phyloP scores from a whole-genome alignment of 805 yeast genomes.

The Candida lessepsii region DNA sequence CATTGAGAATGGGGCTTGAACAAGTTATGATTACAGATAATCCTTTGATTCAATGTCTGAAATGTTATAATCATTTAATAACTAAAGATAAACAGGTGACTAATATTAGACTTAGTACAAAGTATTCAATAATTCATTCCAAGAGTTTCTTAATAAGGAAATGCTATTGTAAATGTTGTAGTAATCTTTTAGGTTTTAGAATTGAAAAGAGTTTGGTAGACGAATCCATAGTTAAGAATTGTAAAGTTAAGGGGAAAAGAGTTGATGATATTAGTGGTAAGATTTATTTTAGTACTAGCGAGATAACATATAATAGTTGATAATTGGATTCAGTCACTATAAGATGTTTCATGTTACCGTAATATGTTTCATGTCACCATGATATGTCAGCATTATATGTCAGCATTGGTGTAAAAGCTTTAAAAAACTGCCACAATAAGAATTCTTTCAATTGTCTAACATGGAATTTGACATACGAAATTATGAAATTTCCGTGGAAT shows the following conservation, averaged over 20 bases:
- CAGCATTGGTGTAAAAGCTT: no score
- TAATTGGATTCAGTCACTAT: no score
- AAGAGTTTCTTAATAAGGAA: slow-evolving; percentile 9
- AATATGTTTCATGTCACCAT: no score
- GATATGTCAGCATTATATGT: no score
- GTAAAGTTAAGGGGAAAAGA: neutral
- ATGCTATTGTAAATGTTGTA: slow-evolving; percentile 14
- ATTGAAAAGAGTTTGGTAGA: slow-evolving; percentile 5
- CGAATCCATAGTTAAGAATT: neutral
- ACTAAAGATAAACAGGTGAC: slow-evolving; percentile 1
- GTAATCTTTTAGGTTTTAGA: slow-evolving; percentile 16
- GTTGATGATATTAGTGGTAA: slow-evolving; percentile 3
- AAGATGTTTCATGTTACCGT: no score
- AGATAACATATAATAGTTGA: slow-evolving; percentile 1
- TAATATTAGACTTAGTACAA: slow-evolving; percentile 8
- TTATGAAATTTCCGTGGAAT: no score
- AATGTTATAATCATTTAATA: slow-evolving; percentile 13
- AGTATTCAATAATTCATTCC: slow-evolving; percentile 4
- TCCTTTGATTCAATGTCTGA: slow-evolving; percentile 10
- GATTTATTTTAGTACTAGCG: slow-evolving; percentile 10
- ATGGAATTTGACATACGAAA: no score
- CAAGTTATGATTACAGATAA: slow-evolving; percentile 1
- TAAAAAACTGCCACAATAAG: no score
- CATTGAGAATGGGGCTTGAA: slow-evolving; percentile 3
- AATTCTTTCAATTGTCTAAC: no score